Conservation (phyloP, 2,329 filamentous ascomycete species). For the Harringtonia lauricola region DNA sequence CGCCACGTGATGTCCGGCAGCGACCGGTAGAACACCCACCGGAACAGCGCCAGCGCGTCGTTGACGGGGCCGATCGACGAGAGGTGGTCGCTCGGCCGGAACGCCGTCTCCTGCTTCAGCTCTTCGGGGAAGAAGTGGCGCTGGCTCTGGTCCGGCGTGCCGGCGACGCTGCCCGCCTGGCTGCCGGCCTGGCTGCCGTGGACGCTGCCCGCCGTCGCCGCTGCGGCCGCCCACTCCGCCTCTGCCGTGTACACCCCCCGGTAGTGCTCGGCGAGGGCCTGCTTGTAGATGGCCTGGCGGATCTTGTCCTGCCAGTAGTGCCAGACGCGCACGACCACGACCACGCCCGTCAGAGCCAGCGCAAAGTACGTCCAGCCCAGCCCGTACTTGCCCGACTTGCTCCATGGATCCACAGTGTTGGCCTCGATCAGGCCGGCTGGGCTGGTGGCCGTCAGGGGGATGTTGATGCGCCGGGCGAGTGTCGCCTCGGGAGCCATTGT, state of each 20-base stretch:
- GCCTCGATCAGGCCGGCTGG: slow-evolving; percentile 52
- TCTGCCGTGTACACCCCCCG: slow-evolving; percentile 40
- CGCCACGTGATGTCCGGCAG: slow-evolving; percentile 63
- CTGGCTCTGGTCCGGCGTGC: slow-evolving; percentile 40
- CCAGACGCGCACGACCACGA: slow-evolving; percentile 64
- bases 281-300: slow-evolving; percentile 77
- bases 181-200: slow-evolving; percentile 22
- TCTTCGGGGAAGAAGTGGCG: slow-evolving; percentile 69
- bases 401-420: slow-evolving; percentile 66
- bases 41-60: slow-evolving; percentile 68
- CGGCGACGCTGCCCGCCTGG: slow-evolving; percentile 13
- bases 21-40: slow-evolving; percentile 83
- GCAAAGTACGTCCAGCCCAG: slow-evolving; percentile 84
- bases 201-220: slow-evolving; percentile 22
- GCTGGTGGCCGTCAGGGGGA: slow-evolving; percentile 48
- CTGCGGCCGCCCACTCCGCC: slow-evolving; percentile 32
- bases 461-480: slow-evolving; percentile 44
- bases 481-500: slow-evolving; percentile 10
- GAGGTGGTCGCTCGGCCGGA: slow-evolving; percentile 58
- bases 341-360: slow-evolving; percentile 55
- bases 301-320: slow-evolving; percentile 92
- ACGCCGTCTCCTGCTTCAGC: slow-evolving; percentile 42
- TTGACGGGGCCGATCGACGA: slow-evolving; percentile 67
- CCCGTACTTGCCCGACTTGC: slow-evolving; percentile 72
- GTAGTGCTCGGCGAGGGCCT: slow-evolving; percentile 60